Base-by-base conservation (phyloP, 208 protist species). In the Leishmania martiniquensis region DNA sequence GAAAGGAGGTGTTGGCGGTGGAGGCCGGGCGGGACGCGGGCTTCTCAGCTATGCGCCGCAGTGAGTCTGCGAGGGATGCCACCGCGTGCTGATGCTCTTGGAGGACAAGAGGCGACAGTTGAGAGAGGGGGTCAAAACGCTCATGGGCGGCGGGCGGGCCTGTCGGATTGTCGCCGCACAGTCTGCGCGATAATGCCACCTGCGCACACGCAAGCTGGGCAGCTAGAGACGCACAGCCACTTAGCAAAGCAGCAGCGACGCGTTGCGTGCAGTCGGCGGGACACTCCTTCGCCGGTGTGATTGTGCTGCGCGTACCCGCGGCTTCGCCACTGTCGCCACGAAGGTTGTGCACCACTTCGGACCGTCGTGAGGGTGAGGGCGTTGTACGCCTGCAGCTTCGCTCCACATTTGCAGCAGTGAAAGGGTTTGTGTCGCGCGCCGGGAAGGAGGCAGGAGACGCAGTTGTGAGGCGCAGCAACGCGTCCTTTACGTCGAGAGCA, bases 221-320 rank as follows among this genome's bases (percentile, higher is more conserved):
- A 25, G 81, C 70, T 17, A 95, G 54, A 17, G 91, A 89, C 37
- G 85, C 72, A 49, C 91, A 95, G 7, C 91, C 91, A 34, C 80
- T 55, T 9, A 86, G 73, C 22, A 95, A 76, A 17, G 89, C 81
- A 2, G 80, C 71, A 29, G 81, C 57, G 12, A 89, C 86, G 10
- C 57, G 37, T 49, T 57, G 74, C 25, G 62, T 67, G 62, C 34
- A 44, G 7, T 4, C 37, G 17, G 17, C 44, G 62, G 20, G 37
- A 1, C 17, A 44, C 34, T 15, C 17, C 37, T 67, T 39, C 62
- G 62, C 62, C 10, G 20, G 62, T 5, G 39, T 29, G 20, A 20
- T n/a, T 2, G 15, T 22, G 37, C 62, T 67, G 15, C 37, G 62
- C 22, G 12, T 22, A 45, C 37, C 10, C 42, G 10, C 12, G 66